Conservation (phyloP, 73 alveolate genomes). For the Paramecium sexaurelia region DNA sequence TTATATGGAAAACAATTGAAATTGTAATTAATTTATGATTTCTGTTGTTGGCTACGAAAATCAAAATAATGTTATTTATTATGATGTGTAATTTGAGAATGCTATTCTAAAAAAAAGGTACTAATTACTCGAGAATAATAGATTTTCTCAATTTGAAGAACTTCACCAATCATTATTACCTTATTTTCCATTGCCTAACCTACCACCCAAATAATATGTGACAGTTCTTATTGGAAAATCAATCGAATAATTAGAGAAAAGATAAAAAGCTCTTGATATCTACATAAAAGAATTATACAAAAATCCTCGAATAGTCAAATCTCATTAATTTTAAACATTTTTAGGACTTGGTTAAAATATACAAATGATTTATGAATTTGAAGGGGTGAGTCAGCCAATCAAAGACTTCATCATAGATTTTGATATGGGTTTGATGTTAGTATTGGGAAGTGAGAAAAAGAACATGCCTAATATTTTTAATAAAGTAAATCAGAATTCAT, state of each 20-base stretch:
- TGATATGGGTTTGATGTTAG: conserved; percentile 34
- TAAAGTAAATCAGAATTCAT: neutral
- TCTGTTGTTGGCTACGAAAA: conserved; percentile 38
- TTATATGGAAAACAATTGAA: neutral
- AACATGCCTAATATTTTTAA: neutral
- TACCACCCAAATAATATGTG: conserved; percentile 33
- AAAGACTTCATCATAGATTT: conserved; percentile 1
- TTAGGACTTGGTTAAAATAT: neutral
- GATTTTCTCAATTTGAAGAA: conserved; percentile 4
- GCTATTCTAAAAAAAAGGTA: conserved; percentile 5
- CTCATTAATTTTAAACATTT: neutral
- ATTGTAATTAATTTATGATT: conserved; percentile 5
- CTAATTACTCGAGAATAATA: neutral
- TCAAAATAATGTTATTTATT: conserved; percentile 6
- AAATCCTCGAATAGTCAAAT: conserved; percentile 29
- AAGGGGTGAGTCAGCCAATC: neutral
- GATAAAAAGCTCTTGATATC: neutral
- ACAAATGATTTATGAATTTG: conserved; percentile 18
- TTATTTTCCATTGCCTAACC: neutral
- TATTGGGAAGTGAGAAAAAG: neutral
- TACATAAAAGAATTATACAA: neutral
- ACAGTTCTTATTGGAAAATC: conserved; percentile 18
- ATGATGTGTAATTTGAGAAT: neutral
- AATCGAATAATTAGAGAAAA: neutral
- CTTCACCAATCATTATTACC: neutral